Percentiles rank a stretch among this genome's conserved stretches.
These are phyloP conservation scores for Aspergillus ibericus DNA, from an alignment of 2,329 filamentous ascomycete species.

Conservation along the genomic window DNA sequence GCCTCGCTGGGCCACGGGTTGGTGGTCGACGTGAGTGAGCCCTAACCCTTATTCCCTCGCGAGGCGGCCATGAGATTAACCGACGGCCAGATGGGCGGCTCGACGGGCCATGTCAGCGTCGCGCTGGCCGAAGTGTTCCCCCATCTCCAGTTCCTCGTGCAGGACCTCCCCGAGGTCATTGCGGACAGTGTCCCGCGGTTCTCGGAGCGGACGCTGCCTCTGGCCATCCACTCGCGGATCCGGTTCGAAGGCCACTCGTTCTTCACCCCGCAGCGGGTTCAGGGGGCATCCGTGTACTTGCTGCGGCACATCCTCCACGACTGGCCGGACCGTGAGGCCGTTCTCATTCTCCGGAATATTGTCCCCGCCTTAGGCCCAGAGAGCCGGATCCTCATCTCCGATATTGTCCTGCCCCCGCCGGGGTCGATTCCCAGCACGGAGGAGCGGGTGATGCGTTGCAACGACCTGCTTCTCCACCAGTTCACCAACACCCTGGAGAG, in stretches of 20 bases:
- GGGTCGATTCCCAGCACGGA: neutral
- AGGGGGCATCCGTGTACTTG: neutral
- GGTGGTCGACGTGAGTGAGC: conserved; percentile 51
- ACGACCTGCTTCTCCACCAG: neutral
- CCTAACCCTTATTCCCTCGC: neutral
- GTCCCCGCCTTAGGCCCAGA: neutral
- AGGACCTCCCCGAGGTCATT: conserved; percentile 46
- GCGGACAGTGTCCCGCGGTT: neutral
- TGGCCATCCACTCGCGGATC: neutral
- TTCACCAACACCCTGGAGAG: neutral
- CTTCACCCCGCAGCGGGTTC: neutral
- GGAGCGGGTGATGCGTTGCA: neutral
- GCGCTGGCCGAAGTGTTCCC: conserved; percentile 54
- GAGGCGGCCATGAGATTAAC: neutral
- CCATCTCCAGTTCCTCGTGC: conserved; percentile 55
- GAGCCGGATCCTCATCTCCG: neutral
- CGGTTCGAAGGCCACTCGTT: neutral
- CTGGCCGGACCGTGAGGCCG: neutral
- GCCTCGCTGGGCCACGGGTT: conserved; percentile 48
- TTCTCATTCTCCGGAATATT: neutral
- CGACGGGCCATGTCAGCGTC: conserved; percentile 58
- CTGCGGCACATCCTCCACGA: neutral
- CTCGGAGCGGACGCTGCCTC: neutral
- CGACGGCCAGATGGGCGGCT: conserved; percentile 48
- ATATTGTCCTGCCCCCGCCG: neutral